These are phyloP conservation scores for Caryopteris hybrid DNA, from an alignment of 305 asterid genomes.

Conservation along the genomic window DNA sequence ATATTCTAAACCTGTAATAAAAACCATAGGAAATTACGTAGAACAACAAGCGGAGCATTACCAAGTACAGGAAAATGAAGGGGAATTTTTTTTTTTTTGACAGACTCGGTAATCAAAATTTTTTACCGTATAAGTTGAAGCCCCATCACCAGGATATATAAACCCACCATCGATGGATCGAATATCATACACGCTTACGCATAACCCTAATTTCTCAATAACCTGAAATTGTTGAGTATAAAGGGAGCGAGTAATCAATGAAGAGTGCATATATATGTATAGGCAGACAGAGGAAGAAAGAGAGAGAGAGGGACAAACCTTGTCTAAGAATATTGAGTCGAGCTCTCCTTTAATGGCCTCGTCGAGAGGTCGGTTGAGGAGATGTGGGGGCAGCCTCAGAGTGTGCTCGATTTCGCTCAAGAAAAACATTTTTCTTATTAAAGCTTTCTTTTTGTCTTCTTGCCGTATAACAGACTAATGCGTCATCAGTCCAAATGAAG, in stretches of 20 bases:
- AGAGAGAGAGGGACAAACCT: constrained; percentile 29
- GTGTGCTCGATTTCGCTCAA: constrained; percentile 74
- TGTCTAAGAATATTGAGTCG: constrained; percentile 65
- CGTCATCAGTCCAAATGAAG: neutral
- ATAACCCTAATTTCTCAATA: constrained; percentile 63
- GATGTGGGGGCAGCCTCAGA: constrained; percentile 70
- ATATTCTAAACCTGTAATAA: neutral
- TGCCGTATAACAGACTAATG: neutral
- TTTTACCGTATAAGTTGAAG: constrained; percentile 82
- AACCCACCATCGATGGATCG: constrained; percentile 77
- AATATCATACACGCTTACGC: constrained; percentile 70
- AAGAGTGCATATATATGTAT: neutral
- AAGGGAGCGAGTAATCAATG: neutral
- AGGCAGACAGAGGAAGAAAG: neutral
- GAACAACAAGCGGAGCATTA: neutral
- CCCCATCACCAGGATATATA: constrained; percentile 68
- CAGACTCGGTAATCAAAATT: neutral
- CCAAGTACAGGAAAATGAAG: neutral
- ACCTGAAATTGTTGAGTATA: constrained; percentile 37
- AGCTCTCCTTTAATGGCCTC: constrained; percentile 76
- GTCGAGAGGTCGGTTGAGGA: constrained; percentile 55
- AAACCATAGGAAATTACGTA: neutral
- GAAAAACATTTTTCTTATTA: constrained; percentile 47
- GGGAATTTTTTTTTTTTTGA: too few relatives aligned
- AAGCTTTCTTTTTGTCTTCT: neutral